Percentiles rank a stretch among this genome's conserved stretches.
phyloP scores from a whole-genome alignment of 495 filamentous ascomycete genomes.

The Haplographium delicatum region DNA sequence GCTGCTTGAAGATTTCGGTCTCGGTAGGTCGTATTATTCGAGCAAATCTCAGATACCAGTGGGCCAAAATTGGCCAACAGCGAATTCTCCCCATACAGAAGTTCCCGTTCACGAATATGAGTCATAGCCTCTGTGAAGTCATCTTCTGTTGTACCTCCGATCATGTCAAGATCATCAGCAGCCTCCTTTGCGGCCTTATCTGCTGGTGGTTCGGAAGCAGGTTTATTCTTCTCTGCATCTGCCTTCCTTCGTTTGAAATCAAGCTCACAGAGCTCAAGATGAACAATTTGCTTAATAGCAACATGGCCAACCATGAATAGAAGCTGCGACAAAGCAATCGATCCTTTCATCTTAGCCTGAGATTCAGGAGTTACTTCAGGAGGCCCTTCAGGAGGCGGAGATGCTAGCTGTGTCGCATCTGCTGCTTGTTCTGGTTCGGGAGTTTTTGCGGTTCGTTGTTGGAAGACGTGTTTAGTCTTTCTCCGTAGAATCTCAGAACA shows the following conservation, averaged over 20 bases:
- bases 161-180: constrained; percentile 87
- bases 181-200: constrained; percentile 52
- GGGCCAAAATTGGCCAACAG: constrained; percentile 86
- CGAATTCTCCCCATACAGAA: constrained; percentile 81
- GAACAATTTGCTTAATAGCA: constrained; percentile 98
- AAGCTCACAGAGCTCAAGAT: constrained; percentile 92
- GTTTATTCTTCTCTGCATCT: constrained; percentile 77
- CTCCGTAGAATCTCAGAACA: constrained; percentile 88
- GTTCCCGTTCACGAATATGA: constrained; percentile 88
- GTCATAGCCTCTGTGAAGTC: constrained; percentile 97
- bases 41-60: constrained; percentile 85
- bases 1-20: constrained; percentile 86
- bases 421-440: constrained; percentile 28
- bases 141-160: constrained; percentile 95
- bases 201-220: constrained; percentile 37
- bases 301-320: constrained; percentile 95
- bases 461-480: constrained; percentile 81
- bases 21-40: constrained; percentile 84
- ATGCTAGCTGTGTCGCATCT: constrained; percentile 9
- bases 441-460: constrained; percentile 20
- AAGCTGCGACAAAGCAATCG: constrained; percentile 78
- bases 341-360: constrained; percentile 50
- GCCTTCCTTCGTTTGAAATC: constrained; percentile 97
- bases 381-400: constrained; percentile 28
- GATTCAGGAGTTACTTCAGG: constrained; percentile 18